Evolutionary conservation across 2,329 filamentous ascomycete genomes (phyloP).

Genomic region (Pyrenophora teres): DNA sequence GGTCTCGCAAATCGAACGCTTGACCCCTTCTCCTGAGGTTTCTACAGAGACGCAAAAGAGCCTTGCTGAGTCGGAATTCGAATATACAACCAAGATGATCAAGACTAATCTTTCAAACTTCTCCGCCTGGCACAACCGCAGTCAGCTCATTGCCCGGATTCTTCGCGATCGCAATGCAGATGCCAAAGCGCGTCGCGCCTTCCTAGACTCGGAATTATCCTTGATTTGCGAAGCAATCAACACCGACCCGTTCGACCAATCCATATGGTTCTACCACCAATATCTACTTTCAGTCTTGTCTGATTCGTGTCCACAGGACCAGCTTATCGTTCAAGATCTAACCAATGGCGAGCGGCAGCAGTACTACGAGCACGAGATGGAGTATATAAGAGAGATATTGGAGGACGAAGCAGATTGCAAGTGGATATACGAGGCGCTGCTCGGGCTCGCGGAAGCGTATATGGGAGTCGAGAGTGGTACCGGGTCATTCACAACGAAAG

Average conservation of each 20-base stretch:
- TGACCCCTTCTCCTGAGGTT: conserved; percentile 19
- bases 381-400: conserved; percentile 71
- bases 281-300: conserved; percentile 71
- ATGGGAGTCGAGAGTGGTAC: conserved; percentile 54
- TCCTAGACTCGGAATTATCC: conserved; percentile 78
- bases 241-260: conserved; percentile 91
- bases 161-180: conserved; percentile 72
- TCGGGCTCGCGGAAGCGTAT: conserved; percentile 72
- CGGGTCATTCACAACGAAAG: conserved; percentile 48
- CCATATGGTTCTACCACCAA: conserved; percentile 95
- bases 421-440: conserved; percentile 85
- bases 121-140: conserved; percentile 93
- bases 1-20: conserved; percentile 73
- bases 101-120: conserved; percentile 87
- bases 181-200: conserved; percentile 64
- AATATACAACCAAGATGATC: conserved; percentile 91
- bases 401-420: conserved; percentile 74
- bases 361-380: conserved; percentile 73
- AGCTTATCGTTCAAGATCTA: conserved; percentile 69
- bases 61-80: conserved; percentile 80
- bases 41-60: conserved; percentile 46
- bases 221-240: conserved; percentile 79
- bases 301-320: conserved; percentile 57
- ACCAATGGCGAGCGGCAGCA: conserved; percentile 63
- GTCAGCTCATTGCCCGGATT: conserved; percentile 77